Evolutionary conservation across 768 basidiomycete species (phyloP).

Genomic region (Agaricus blazei): DNA sequence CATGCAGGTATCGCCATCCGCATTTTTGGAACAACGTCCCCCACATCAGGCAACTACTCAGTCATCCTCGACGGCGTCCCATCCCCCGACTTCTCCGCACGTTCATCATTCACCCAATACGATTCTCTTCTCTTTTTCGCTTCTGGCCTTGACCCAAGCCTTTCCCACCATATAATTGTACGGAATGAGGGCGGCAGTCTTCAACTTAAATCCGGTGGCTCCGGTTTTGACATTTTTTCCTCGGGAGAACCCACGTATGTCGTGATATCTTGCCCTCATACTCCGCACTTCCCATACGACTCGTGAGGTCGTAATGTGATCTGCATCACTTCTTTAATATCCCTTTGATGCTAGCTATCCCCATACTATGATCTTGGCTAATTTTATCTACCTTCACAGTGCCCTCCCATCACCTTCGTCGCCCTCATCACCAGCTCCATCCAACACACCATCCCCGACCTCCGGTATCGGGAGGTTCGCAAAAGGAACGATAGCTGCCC

Average conservation of each 20-base stretch:
- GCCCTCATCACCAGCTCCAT: constrained; percentile 15
- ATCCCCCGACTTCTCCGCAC: constrained; percentile 41
- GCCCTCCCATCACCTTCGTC: neutral
- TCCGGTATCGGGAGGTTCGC: constrained; percentile 18
- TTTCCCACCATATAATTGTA: constrained; percentile 46
- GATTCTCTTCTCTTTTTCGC: constrained; percentile 59
- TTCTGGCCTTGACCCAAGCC: constrained; percentile 49
- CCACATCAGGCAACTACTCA: constrained; percentile 51
- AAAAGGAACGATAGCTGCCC: constrained; percentile 61
- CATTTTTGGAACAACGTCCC: constrained; percentile 56
- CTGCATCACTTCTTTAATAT: constrained; percentile 9
- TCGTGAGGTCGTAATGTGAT: neutral
- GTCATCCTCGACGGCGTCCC: constrained; percentile 37
- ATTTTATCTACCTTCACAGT: constrained; percentile 1
- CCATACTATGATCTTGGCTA: neutral
- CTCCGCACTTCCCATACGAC: constrained; percentile 1
- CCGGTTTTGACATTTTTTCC: constrained; percentile 36
- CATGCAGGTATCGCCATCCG: constrained; percentile 56
- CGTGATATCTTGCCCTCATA: constrained; percentile 15
- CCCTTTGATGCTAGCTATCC: neutral
- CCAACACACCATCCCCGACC: constrained; percentile 14
- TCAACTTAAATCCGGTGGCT: constrained; percentile 40
- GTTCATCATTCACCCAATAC: constrained; percentile 46
- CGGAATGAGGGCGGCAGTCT: constrained; percentile 55
- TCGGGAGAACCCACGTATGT: constrained; percentile 22